Evolutionary conservation across 2,329 filamentous ascomycete species (phyloP).

Genomic region (Stachybotrys chartarum): DNA sequence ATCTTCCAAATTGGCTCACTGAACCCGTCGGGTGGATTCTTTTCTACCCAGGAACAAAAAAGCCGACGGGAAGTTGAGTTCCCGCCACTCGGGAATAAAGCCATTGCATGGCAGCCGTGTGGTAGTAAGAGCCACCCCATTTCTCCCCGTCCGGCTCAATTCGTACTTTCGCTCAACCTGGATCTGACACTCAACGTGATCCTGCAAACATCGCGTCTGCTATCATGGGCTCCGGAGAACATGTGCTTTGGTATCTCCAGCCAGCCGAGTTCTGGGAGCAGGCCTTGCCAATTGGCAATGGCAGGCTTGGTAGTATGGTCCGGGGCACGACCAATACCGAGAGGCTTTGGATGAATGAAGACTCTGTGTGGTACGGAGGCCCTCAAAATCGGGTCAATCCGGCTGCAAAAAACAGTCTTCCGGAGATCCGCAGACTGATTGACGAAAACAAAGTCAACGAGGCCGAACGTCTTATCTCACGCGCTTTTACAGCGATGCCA

Average conservation of each 20-base stretch:
- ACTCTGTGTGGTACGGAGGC: slow-evolving; percentile 39
- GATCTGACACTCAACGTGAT: no score
- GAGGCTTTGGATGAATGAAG: slow-evolving; percentile 36
- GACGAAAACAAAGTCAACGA: slow-evolving; percentile 12
- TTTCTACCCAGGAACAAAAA: no score
- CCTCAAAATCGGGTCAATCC: slow-evolving; percentile 33
- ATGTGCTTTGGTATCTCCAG: slow-evolving; percentile 1
- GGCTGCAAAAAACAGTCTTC: slow-evolving; percentile 11
- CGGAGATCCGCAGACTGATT: slow-evolving; percentile 12
- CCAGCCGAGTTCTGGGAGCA: slow-evolving; percentile 17
- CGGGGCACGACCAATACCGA: slow-evolving; percentile 34
- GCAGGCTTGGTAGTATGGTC: slow-evolving; percentile 33
- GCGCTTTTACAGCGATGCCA: slow-evolving; percentile 16
- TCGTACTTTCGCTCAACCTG: no score
- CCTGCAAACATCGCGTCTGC: no score
- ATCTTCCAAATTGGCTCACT: no score
- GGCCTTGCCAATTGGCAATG: slow-evolving; percentile 42
- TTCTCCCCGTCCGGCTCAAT: no score
- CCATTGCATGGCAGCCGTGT: no score
- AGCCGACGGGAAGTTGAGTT: no score
- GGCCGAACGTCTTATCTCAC: slow-evolving; percentile 12
- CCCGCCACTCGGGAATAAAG: no score
- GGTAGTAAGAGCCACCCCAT: no score
- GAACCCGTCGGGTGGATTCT: no score
- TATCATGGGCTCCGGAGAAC: background rate